A percentile compares a stretch with the other conserved stretches of the same genome.
Evolutionary conservation across 1,139 yeast species (phyloP).

Genomic region (Casaregolazyma lundiana): DNA sequence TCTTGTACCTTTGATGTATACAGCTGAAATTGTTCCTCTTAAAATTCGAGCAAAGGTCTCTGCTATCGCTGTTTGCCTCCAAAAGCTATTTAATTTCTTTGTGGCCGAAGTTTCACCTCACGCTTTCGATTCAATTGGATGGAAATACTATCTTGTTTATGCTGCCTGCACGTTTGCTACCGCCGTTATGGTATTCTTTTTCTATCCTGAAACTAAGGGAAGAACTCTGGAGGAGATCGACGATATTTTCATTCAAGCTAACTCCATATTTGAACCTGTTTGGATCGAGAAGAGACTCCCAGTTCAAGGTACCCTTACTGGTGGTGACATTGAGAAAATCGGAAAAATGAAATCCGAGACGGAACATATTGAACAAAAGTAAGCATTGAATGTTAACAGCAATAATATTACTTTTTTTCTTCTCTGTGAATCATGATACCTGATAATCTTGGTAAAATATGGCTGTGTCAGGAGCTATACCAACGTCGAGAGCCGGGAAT

Average conservation of each 20-base stretch:
- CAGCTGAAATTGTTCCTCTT: constrained; percentile 53
- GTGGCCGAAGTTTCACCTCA: constrained; percentile 60
- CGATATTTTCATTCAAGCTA: constrained; percentile 40
- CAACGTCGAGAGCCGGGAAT: too few species aligned
- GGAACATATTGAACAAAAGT: too few species aligned
- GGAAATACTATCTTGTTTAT: constrained; percentile 61
- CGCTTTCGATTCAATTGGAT: constrained; percentile 51
- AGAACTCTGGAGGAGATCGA: constrained; percentile 71
- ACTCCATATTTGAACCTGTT: too few species aligned
- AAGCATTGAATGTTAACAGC: too few species aligned
- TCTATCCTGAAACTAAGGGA: constrained; percentile 73
- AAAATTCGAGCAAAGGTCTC: constrained; percentile 52
- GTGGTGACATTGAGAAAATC: too few species aligned
- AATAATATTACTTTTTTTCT: too few species aligned
- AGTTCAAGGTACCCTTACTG: too few species aligned
- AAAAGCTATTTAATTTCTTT: constrained; percentile 79
- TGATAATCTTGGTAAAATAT: too few species aligned
- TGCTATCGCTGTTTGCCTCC: constrained; percentile 60
- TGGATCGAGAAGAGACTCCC: too few species aligned
- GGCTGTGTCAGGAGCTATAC: too few species aligned
- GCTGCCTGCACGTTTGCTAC: constrained; percentile 55
- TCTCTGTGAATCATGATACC: too few species aligned
- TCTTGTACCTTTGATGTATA: constrained; percentile 61
- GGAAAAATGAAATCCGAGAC: too few species aligned
- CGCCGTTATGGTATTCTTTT: constrained; percentile 52